Conservation (phyloP, 202 grass and related monocot genomes). For the Setaria italica region DNA sequence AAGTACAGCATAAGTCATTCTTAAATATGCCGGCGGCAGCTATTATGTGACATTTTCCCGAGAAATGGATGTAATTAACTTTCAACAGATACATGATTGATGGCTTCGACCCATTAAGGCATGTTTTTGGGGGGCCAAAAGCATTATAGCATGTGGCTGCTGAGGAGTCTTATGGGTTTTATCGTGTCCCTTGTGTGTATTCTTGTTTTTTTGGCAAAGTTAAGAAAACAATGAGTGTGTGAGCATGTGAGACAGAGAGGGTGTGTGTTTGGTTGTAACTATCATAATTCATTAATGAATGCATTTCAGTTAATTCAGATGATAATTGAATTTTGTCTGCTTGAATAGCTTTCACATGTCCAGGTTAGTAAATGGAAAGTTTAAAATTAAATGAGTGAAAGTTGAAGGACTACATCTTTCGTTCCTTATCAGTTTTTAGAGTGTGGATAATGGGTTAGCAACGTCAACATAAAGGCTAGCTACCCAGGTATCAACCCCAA, state of each 20-base stretch:
- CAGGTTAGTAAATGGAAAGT: not conserved
- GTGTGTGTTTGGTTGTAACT: not conserved
- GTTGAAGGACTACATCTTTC: not conserved
- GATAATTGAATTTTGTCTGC: not conserved
- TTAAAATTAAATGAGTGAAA: not conserved
- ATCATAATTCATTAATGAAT: not conserved
- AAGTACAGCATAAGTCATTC: not conserved
- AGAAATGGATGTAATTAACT: slow-evolving; percentile 8
- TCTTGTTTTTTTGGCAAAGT: slow-evolving; percentile 21
- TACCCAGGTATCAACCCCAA: not conserved
- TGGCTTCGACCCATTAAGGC: not conserved
- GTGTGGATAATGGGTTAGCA: not conserved
- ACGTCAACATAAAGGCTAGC: not conserved
- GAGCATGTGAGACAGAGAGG: not conserved
- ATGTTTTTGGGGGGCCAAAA: not conserved
- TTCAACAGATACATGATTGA: slow-evolving; percentile 12
- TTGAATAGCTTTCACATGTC: not conserved
- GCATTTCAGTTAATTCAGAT: slow-evolving; percentile 4
- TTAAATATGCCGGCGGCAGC: slow-evolving; percentile 21
- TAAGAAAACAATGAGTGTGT: not conserved
- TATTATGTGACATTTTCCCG: not conserved
- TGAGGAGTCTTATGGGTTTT: not conserved
- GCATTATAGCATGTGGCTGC: not conserved
- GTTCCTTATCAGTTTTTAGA: not conserved
- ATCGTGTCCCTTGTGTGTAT: not conserved